phyloP scores from a whole-genome alignment of 106 monocot genomes.

The Gastrodia elata region DNA sequence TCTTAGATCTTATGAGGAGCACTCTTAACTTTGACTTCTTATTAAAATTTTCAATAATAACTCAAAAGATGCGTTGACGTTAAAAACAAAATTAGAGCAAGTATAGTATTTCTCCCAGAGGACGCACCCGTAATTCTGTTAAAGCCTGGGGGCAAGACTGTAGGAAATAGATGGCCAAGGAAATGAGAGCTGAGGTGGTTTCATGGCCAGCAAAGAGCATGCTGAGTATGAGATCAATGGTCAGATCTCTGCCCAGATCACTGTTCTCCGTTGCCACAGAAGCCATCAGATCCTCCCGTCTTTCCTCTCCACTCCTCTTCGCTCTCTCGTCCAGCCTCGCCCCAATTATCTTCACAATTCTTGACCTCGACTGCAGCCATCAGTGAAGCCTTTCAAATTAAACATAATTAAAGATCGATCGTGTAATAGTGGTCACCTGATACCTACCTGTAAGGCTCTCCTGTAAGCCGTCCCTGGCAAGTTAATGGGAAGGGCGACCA shows the following conservation, averaged over 20 bases:
- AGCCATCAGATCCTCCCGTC: slow-evolving; percentile 36
- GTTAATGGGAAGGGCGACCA: slow-evolving; percentile 41
- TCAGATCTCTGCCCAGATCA: slow-evolving; percentile 35
- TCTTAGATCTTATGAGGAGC: too few relatives aligned
- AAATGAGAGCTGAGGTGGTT: slow-evolving; percentile 34
- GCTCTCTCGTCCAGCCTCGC: slow-evolving; percentile 29
- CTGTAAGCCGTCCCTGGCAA: slow-evolving; percentile 32
- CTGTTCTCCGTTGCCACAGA: slow-evolving; percentile 22
- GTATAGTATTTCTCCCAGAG: not conserved
- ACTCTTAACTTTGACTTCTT: too few relatives aligned
- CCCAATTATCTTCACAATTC: slow-evolving; percentile 30
- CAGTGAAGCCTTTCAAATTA: not conserved
- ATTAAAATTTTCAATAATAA: too few relatives aligned
- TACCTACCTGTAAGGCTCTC: slow-evolving; percentile 36
- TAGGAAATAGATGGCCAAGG: slow-evolving; percentile 40
- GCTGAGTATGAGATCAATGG: slow-evolving; percentile 41
- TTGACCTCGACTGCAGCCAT: slow-evolving; percentile 20
- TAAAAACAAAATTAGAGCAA: not conserved
- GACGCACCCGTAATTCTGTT: slow-evolving; percentile 21
- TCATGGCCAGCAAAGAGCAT: slow-evolving; percentile 63
- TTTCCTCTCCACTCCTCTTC: slow-evolving; percentile 6
- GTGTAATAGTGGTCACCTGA: not conserved
- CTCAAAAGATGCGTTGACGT: not conserved
- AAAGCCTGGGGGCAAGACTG: slow-evolving; percentile 23
- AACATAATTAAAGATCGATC: not conserved